Evolutionary conservation across 768 basidiomycete species (phyloP).

Genomic region (Tephrocybe sp.): DNA sequence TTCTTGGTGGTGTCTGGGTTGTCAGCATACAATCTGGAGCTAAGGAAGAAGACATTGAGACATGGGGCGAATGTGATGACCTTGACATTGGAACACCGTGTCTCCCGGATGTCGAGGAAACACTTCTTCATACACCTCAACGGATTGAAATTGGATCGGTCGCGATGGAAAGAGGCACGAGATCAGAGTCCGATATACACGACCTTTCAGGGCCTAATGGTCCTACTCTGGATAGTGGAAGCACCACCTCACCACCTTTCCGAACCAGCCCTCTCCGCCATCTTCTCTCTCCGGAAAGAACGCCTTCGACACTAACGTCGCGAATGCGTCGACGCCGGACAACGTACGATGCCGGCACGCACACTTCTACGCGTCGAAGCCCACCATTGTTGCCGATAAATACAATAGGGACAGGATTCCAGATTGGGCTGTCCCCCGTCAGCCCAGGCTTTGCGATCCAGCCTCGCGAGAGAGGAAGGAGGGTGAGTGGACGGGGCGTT

Average conservation of each 20-base stretch:
- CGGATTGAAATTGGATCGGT: slow-evolving; percentile 19
- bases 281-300: slow-evolving; percentile 5
- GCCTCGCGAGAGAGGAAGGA: slow-evolving; percentile 51
- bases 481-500: slow-evolving; percentile 36
- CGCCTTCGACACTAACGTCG: not conserved
- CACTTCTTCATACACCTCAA: not conserved
- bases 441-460: slow-evolving; percentile 78
- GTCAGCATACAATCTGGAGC: slow-evolving; percentile 75
- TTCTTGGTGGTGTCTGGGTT: slow-evolving; percentile 88
- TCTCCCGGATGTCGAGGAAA: slow-evolving; percentile 6
- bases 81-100: slow-evolving; percentile 21
- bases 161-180: slow-evolving; percentile 31
- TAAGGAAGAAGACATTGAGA: slow-evolving; percentile 48
- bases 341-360: slow-evolving; percentile 6
- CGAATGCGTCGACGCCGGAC: slow-evolving; percentile 10
- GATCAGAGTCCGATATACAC: slow-evolving; percentile 28
- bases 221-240: not conserved
- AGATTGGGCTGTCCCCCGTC: slow-evolving; percentile 73
- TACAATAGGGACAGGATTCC: slow-evolving; percentile 55
- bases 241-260: not conserved
- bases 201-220: slow-evolving; percentile 1
- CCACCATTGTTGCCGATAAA: slow-evolving; percentile 33
- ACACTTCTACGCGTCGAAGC: not conserved
- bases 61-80: slow-evolving; percentile 45
- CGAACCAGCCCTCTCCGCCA: not conserved